Evolutionary conservation across 768 basidiomycete species (phyloP), one percentile per base, ranked within the genome.

Genomic region (Agrocybe pediades): DNA sequence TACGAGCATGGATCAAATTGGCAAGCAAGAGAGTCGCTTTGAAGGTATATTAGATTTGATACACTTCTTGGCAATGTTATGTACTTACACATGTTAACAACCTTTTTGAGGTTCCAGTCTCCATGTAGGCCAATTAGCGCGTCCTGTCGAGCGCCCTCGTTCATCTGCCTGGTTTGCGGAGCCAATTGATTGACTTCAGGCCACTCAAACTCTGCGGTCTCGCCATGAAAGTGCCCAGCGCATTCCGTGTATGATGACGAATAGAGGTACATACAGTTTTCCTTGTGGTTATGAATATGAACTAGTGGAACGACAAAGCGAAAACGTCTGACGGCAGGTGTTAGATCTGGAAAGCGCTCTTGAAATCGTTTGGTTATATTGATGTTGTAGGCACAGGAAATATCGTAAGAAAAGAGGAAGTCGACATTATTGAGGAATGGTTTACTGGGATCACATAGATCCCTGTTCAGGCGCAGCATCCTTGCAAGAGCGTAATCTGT

Each of bases 121-220:
- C 23, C 40, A 25, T 58, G 49, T n/a, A 58, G 59, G 41, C 54
- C 59, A 13, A 58, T 65, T 3, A 64, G 27, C 7, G 55, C 57
- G 23, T 69, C 68, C 5, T 67, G 63, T 15, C 67, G 59, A 54
- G 68, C 58, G 0, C 70, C 69, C 9, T 57, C 46, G 30, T 63
- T 67, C 71, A 71, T 71, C 30, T 71, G 67, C 0, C 61, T 53
- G 0, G 58, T 62, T 23, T 62, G 61, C 2, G 51, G 41, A 0
- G 55, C 64, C 2, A 65, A 47, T 16, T 59, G 58, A 46, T 71
- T 70, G 1, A 48, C 15, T 20, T 64, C 53, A 0, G 49, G 17
- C 70, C 71, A 72, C 1, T 24, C 23, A 3, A 62, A 54, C 58
- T 73, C 71, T 0, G 65, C 61, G 0, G 57, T 64, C 56, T 73